phyloP scores from a whole-genome alignment of 2,329 filamentous ascomycete genomes.

The Pseudogymnoascus sp. region DNA sequence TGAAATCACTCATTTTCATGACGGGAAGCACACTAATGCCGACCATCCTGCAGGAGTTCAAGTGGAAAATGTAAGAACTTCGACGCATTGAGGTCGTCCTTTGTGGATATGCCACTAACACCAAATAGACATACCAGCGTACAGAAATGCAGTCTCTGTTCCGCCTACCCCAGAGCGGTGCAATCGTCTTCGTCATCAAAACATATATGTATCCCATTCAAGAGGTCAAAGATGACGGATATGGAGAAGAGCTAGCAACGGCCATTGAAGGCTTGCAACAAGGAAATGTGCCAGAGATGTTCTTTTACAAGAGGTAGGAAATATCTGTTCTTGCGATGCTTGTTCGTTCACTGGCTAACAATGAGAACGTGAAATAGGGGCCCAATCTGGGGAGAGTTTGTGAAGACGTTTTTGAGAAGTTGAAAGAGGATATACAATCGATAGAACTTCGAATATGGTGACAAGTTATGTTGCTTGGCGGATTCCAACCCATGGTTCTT shows the following conservation, averaged over 20 bases:
- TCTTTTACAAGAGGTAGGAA: slow-evolving; percentile 45
- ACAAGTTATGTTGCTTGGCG: not conserved
- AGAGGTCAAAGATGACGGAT: slow-evolving; percentile 48
- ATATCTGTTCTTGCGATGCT: not conserved
- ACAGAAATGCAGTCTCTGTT: slow-evolving; percentile 55
- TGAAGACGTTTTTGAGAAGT: slow-evolving; percentile 23
- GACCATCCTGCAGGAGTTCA: slow-evolving; percentile 13
- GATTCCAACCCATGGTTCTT: not conserved
- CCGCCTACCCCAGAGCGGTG: slow-evolving; percentile 43
- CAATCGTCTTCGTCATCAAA: slow-evolving; percentile 53
- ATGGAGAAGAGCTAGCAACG: slow-evolving; percentile 41
- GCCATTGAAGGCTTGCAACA: slow-evolving; percentile 51
- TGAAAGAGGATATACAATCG: not conserved
- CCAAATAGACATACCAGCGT: slow-evolving; percentile 36
- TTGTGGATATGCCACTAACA: not conserved
- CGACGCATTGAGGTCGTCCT: too few species aligned
- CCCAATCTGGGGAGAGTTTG: slow-evolving; percentile 21
- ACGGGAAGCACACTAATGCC: slow-evolving; percentile 6
- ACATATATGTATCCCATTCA: slow-evolving; percentile 51
- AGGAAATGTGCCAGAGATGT: slow-evolving; percentile 50
- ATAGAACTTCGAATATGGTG: not conserved
- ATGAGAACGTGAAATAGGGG: not conserved
- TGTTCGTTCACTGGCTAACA: not conserved
- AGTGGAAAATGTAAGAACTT: not conserved
- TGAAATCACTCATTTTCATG: slow-evolving; percentile 28